Evolutionary conservation across 2,329 filamentous ascomycete species (phyloP), one percentile per base, ranked within the genome.

Genomic region (Tolypocladium tropicale): DNA sequence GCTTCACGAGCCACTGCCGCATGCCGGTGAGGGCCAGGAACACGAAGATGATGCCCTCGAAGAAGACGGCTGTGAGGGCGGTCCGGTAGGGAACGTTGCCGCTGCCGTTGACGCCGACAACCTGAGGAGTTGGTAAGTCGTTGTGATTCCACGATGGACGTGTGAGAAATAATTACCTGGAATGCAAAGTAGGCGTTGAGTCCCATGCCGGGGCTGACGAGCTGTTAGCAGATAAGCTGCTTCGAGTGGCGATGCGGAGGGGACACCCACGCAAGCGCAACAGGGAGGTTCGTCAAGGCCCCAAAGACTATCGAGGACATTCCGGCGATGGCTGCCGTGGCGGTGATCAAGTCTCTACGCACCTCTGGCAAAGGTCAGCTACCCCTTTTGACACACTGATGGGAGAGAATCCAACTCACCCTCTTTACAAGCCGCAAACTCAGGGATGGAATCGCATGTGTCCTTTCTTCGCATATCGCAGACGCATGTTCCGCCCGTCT

Each of bases 321-420:
- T 7, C 89, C 89, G 6, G 88, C 78, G 53, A 94, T 82, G 11
- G 88, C 88, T n/a, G 89, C 87, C 0, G 90, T 95, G 4, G 88
- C 88, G 1, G 90, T 95, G 56, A 94, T 84, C 21, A 94, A 74
- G 68, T 95, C 90, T 34, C 86, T 82, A 61, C 89, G 86, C 59
- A 95, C 70, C 49, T 77, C 84, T 78, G 55, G 16, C 56, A 25
- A 10, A 39, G n/a, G 49, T 63, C 30, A 64, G 58, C 14, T 3
- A 25, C 28, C 4, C 9, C 6, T 5, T 11, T 12, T 3, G 18
- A 18, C 3, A 32, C 7, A 14, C 6, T 23, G 2, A 3, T 6
- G 7, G 3, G 16, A 36, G 39, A 21, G 10, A 9, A 23, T 53
- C n/a, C 6, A 14, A 16, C 53, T 33, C 18, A 77, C 78, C 72